phyloP scores from a whole-genome alignment of 495 filamentous ascomycete genomes.

The Neurospora sp. region DNA sequence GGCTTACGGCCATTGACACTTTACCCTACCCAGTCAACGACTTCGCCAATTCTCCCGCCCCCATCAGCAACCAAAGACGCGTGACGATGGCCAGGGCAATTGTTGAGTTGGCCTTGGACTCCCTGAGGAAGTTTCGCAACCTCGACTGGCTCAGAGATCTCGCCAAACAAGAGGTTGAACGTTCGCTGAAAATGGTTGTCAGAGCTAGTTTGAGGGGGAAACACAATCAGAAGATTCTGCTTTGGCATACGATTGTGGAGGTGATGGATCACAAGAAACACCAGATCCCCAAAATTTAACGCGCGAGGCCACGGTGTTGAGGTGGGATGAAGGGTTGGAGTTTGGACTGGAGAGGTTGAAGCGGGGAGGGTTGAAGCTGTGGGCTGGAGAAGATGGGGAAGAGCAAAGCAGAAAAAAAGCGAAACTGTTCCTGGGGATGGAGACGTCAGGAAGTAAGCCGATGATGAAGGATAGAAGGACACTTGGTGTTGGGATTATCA shows the following conservation, averaged over 20 bases:
- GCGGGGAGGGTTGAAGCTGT: neutral
- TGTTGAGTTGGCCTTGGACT: neutral
- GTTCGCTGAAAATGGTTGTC: neutral
- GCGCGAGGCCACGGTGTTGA: neutral
- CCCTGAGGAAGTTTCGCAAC: neutral
- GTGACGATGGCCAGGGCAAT: neutral
- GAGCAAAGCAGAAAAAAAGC: neutral
- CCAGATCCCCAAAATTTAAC: neutral
- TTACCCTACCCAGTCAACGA: neutral
- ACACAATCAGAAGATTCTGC: neutral
- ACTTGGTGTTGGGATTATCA: neutral
- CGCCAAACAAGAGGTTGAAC: neutral
- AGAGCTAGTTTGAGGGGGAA: neutral
- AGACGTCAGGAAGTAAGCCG: neutral
- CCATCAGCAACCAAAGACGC: neutral
- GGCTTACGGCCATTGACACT: neutral
- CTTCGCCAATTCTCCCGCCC: neutral
- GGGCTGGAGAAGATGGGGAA: neutral
- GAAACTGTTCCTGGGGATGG: neutral
- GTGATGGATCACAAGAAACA: neutral
- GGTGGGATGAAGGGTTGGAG: neutral
- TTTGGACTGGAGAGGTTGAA: neutral
- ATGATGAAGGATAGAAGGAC: neutral
- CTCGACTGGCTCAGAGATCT: neutral
- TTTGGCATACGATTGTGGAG: neutral